Percentiles rank a stretch among this genome's conserved stretches.
phyloP scores from a whole-genome alignment of 768 basidiomycete species.

The Tephrocybe sp. region DNA sequence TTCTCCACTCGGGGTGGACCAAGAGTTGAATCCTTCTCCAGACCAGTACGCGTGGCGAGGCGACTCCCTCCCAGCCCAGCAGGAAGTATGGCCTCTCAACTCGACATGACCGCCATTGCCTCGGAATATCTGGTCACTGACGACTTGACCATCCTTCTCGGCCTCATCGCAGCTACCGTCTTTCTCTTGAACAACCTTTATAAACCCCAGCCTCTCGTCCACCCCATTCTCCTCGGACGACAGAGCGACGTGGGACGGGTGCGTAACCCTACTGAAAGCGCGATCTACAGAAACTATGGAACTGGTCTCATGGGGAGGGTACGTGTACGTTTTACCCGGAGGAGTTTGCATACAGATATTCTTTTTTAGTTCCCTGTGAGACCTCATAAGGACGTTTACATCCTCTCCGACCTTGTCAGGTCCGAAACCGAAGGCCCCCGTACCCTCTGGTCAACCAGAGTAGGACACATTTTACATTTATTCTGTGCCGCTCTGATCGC shows the following conservation, averaged over 20 bases:
- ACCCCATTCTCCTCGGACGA: slow-evolving; percentile 89
- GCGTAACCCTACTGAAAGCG: slow-evolving; percentile 79
- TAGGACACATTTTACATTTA: slow-evolving; percentile 26
- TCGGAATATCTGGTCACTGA: slow-evolving; percentile 70
- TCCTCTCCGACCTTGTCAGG: slow-evolving; percentile 66
- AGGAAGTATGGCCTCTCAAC: slow-evolving; percentile 12
- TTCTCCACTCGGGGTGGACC: no score
- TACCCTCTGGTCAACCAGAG: slow-evolving; percentile 81
- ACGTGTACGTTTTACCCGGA: slow-evolving; percentile 27
- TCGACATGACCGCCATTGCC: no score
- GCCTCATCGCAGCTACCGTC: slow-evolving; percentile 72
- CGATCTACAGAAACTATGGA: slow-evolving; percentile 88
- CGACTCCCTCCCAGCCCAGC: no score
- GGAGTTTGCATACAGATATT: slow-evolving; percentile 3
- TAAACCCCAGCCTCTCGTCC: slow-evolving; percentile 82
- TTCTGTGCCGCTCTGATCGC: slow-evolving; percentile 2
- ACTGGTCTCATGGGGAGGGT: slow-evolving; percentile 83
- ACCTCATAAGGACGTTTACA: slow-evolving; percentile 70
- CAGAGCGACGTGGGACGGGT: slow-evolving; percentile 90
- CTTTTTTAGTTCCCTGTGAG: slow-evolving; percentile 65
- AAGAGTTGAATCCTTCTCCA: no score
- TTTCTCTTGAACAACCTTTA: slow-evolving; percentile 79
- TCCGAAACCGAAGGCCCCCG: slow-evolving; percentile 65
- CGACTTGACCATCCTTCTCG: slow-evolving; percentile 76
- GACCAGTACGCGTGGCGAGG: no score